These are phyloP conservation scores for Ophiognomonia clavigignenti-juglandacearum DNA, from an alignment of 2,329 filamentous ascomycete species.

Conservation along the genomic window DNA sequence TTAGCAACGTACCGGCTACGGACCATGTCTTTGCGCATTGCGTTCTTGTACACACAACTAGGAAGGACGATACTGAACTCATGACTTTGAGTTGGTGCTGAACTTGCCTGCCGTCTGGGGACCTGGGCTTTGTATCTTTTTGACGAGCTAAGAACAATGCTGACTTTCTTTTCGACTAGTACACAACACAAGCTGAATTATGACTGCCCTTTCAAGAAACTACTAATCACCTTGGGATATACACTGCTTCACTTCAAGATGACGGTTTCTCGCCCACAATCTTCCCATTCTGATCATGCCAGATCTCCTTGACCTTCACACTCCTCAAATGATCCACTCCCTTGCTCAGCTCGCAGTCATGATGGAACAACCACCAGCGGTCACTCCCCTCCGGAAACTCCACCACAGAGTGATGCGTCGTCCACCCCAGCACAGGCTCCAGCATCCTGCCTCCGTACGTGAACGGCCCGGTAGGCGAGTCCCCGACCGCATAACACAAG, in stretches of 20 bases:
- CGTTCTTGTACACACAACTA: too few species aligned
- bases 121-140: too few species aligned
- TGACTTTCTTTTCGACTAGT: too few species aligned
- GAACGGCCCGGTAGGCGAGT: constrained; percentile 65
- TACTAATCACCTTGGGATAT: background rate
- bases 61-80: too few species aligned
- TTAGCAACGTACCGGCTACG: too few species aligned
- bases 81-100: too few species aligned
- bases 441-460: constrained; percentile 67
- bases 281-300: constrained; percentile 62
- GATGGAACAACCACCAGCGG: constrained; percentile 72
- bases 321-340: constrained; percentile 67
- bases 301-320: constrained; percentile 72
- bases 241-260: background rate
- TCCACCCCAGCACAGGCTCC: constrained; percentile 76
- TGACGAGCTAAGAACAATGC: too few species aligned
- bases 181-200: too few species aligned
- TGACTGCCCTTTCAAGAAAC: too few species aligned
- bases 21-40: too few species aligned
- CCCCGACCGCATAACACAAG: constrained; percentile 63
- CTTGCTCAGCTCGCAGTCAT: constrained; percentile 64
- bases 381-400: constrained; percentile 53
- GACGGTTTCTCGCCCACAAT: constrained; percentile 45
- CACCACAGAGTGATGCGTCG: constrained; percentile 74
- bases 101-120: too few species aligned